A percentile compares a stretch with the other conserved stretches of the same genome.
Evolutionary conservation across 768 basidiomycete species (phyloP).

Genomic region (Leucocoprinus leucothites): DNA sequence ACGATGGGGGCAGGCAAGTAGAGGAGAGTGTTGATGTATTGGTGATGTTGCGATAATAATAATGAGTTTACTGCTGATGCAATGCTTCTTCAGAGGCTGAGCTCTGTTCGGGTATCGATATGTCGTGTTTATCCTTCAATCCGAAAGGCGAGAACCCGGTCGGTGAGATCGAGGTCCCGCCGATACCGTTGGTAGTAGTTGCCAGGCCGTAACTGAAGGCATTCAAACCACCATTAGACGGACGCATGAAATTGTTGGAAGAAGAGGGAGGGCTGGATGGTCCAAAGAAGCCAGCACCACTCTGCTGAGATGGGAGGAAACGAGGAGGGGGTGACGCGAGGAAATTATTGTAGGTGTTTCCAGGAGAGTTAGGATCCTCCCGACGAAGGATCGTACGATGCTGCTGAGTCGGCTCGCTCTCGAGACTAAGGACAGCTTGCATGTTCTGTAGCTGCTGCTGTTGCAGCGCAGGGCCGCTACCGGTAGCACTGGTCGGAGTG

Average conservation of each 20-base stretch:
- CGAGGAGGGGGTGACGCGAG: conserved; percentile 44
- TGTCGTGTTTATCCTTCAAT: conserved; percentile 26
- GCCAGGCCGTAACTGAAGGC: conserved; percentile 26
- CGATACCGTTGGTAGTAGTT: conserved; percentile 17
- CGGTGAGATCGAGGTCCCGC: conserved; percentile 16
- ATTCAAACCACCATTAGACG: conserved; percentile 22
- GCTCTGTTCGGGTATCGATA: conserved; percentile 35
- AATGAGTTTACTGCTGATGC: conserved; percentile 28
- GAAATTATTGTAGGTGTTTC: conserved; percentile 26
- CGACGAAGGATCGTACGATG: conserved; percentile 18
- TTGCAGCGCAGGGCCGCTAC: conserved; percentile 31
- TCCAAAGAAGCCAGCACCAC: conserved; percentile 19
- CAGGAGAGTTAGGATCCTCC: conserved; percentile 10
- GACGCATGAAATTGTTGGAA: conserved; percentile 33
- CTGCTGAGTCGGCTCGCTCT: conserved; percentile 14
- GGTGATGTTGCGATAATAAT: conserved; percentile 28
- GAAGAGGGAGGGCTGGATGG: conserved; percentile 14
- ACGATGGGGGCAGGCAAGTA: conserved; percentile 21
- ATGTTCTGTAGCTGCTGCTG: conserved; percentile 39
- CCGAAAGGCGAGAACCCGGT: conserved; percentile 37
- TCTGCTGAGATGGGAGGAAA: conserved; percentile 31
- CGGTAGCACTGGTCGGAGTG: conserved; percentile 62
- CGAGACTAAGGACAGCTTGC: conserved; percentile 10
- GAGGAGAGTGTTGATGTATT: not conserved
- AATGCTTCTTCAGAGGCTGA: conserved; percentile 28